phyloP scores from a whole-genome alignment of 306 rosid genomes.

The Potentilla sterilis region DNA sequence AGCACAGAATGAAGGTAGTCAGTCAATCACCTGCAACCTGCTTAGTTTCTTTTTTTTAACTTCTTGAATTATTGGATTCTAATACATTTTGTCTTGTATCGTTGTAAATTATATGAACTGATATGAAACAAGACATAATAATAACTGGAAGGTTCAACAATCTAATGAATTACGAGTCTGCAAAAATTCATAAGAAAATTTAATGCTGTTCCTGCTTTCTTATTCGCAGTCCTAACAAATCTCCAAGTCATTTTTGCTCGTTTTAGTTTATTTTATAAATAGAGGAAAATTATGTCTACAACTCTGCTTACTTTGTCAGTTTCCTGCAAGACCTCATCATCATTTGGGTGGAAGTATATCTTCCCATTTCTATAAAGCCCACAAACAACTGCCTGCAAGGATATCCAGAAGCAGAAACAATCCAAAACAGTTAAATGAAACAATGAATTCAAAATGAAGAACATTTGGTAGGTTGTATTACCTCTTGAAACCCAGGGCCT shows the following conservation, averaged over 20 bases:
- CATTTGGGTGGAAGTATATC: conserved; percentile 84
- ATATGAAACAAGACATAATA: background rate
- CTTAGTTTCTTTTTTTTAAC: background rate
- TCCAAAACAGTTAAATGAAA: conserved; percentile 10
- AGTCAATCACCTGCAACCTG: background rate
- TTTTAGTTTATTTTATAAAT: background rate
- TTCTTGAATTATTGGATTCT: background rate
- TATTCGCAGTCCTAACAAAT: background rate
- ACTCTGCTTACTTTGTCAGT: conserved; percentile 76
- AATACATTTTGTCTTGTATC: background rate
- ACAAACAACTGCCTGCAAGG: conserved; percentile 79
- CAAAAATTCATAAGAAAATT: background rate
- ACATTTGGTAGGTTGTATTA: conserved; percentile 31
- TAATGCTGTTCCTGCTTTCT: background rate
- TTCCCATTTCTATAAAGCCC: conserved; percentile 83
- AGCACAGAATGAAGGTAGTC: background rate
- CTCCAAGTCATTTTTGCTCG: background rate
- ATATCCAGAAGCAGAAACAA: conserved; percentile 27
- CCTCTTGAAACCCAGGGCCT: conserved; percentile 66
- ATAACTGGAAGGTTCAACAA: background rate
- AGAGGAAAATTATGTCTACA: conserved; percentile 17
- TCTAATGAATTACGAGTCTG: background rate
- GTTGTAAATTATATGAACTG: background rate
- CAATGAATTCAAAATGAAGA: conserved; percentile 17
- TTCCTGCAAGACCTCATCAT: conserved; percentile 65